Evolutionary conservation across 1,284 basidiomycete genomes (phyloP).

Genomic region (Ganoderma resinaceum): DNA sequence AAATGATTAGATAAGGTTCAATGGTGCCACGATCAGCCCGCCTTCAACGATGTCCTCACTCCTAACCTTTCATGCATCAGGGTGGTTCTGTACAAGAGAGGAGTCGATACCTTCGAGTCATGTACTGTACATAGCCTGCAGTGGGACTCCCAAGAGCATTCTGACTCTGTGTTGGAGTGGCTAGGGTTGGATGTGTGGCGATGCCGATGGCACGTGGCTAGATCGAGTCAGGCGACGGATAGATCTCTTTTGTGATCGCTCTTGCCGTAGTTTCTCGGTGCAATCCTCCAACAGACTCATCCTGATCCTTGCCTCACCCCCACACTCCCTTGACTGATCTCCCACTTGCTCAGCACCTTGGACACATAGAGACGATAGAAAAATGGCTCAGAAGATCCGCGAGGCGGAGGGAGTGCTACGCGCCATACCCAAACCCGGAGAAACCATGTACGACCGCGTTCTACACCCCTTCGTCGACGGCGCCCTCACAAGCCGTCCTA

Average conservation of each 20-base stretch:
- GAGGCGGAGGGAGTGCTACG: constrained; percentile 68
- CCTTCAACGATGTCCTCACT: neutral
- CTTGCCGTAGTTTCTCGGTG: neutral
- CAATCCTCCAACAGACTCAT: neutral
- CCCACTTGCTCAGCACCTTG: neutral
- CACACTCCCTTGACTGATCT: neutral
- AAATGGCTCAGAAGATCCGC: constrained; percentile 75
- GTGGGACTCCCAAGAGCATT: neutral
- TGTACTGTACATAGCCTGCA: neutral
- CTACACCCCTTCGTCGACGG: neutral
- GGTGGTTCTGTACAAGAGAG: neutral
- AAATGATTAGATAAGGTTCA: constrained; percentile 24
- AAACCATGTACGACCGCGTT: constrained; percentile 40
- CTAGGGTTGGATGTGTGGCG: too few relatives aligned
- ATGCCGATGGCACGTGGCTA: constrained; percentile 13
- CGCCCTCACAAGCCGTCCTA: neutral
- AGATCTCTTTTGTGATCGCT: constrained; percentile 22
- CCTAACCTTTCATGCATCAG: neutral
- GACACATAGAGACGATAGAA: neutral
- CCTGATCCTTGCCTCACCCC: neutral
- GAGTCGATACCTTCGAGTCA: neutral
- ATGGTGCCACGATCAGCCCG: neutral
- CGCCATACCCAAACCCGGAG: constrained; percentile 43
- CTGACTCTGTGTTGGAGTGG: too few relatives aligned
- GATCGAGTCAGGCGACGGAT: constrained; percentile 29